Base-by-base conservation (phyloP, 2,329 filamentous ascomycete species). In the Davidsoniella eucalypti region DNA sequence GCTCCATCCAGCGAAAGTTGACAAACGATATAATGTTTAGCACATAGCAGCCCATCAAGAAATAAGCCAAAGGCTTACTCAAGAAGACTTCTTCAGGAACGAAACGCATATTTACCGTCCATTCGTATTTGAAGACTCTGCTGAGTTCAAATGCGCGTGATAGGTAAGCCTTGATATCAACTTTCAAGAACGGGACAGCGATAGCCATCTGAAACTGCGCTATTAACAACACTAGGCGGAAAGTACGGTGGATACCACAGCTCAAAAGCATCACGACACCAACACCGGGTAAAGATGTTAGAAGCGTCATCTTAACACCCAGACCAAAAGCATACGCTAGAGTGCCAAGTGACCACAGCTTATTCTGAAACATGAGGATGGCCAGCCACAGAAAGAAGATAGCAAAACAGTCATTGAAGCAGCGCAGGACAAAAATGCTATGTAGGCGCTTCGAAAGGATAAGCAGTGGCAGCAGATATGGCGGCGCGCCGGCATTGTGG, bases 101-200 rank as follows among this genome's bases (percentile, higher is more conserved):
- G 62, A 96, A 96, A 49, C 88, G 80, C 92, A 92, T 98, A 65
- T 98, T 98, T 57, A 98, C 92, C 0, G 92, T 98, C 92, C 92
- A 98, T 66, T 90, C 87, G 71, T 90, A 96, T 58, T 94, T 73
- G 67, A 98, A 98, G 58, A 86, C 79, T 50, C 92, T 75, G 44
- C 84, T 87, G 52, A 98, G 73, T 67, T 98, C 87, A 61, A 98
- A 98, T 0, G 92, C 87, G 55, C 84, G 74, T 44, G 76, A 75
- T 16, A 93, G 61, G 62, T 98, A 98, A 25, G 81, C 84, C 53
- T 66, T 64, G 17, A 79, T 65, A 57, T 87, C 82, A 39, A 67
- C 68, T 8, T 71, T 63, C 18, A 84, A 62, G 65, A 95, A 96
- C 0, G 87, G 87, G 41, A 70, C 59, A 44, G 67, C 74, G 33